These are phyloP conservation scores for Coelastrella sp. DNA, from an alignment of 139 green algal species.

Conservation along the genomic window DNA sequence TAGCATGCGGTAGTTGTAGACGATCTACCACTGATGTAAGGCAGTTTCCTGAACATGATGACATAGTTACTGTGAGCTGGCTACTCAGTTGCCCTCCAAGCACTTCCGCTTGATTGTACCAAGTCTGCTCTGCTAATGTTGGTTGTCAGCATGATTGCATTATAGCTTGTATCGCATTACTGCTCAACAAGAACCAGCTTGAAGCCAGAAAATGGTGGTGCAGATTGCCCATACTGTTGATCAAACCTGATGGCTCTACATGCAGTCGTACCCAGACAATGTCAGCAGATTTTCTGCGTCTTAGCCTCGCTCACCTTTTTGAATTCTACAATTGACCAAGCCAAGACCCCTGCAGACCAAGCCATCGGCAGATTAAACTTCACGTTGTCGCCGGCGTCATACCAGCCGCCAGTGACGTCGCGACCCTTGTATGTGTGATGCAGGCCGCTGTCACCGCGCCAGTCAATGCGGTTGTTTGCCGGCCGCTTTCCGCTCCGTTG, in stretches of 20 bases:
- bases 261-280: background rate
- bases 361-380: constrained; percentile 74
- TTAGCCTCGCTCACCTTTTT: constrained; percentile 22
- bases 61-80: too few relatives aligned
- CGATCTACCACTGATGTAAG: too few relatives aligned
- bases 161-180: too few relatives aligned
- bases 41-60: too few relatives aligned
- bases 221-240: background rate
- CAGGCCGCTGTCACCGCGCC: constrained; percentile 61
- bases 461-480: constrained; percentile 56
- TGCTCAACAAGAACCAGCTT: too few relatives aligned
- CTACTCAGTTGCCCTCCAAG: too few relatives aligned
- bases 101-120: too few relatives aligned
- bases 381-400: constrained; percentile 70
- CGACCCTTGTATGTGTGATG: constrained; percentile 45
- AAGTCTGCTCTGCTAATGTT: too few relatives aligned
- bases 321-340: constrained; percentile 60
- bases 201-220: too few relatives aligned
- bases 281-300: too few relatives aligned
- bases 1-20: too few relatives aligned
- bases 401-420: constrained; percentile 53
- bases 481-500: constrained; percentile 66
- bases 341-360: constrained; percentile 56
- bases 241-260: background rate
- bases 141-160: too few relatives aligned